Evolutionary conservation across 805 yeast species (phyloP), one percentile per base, ranked within the genome.

Genomic region (Candida coquimbonensis): DNA sequence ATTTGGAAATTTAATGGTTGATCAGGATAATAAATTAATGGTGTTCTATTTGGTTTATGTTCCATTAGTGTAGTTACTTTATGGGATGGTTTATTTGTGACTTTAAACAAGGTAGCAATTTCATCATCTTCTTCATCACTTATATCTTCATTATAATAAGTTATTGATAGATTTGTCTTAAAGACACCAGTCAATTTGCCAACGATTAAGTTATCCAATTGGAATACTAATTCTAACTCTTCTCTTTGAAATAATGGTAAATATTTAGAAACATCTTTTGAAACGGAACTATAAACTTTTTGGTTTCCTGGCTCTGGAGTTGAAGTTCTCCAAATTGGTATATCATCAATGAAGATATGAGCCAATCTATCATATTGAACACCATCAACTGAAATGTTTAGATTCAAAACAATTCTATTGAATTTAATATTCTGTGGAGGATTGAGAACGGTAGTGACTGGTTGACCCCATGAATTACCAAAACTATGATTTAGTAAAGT

Each of bases 321-420:
- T 3, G 91, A 82, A 1, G 87, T 80, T 63, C 96, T 75, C 95
- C 96, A 87, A 36, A 87, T 66, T 51, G 85, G 85, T 14, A 73
- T 68, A 31, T 81, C 86, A 47, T 72, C 71, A 31, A 84, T 62
- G 53, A 74, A 81, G 39, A 86, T 67, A 59, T 82, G 83, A 16
- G 80, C 80, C 52, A 82, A 64, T 48, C 88, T 65, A 56, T 82
- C 87, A 53, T 77, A 80, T 57, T 82, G 88, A 13, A 77, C 72
- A 8, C 86, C 86, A 36, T 63, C 66, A 7, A 76, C 78, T 13
- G 72, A 59, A 9, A 81, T 77, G 43, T 75, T 69, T 42, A 82
- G 61, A 5, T 75, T 70, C 40, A 81, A 60, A 0, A 80, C 72
- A 14, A 80, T 80, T 51, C 72, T 71, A 54, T 78, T 74, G 61